Percentiles rank a stretch among this genome's conserved stretches.
Conservation (phyloP, 176 grass and related monocot species). For the Dactylis glomerata region DNA sequence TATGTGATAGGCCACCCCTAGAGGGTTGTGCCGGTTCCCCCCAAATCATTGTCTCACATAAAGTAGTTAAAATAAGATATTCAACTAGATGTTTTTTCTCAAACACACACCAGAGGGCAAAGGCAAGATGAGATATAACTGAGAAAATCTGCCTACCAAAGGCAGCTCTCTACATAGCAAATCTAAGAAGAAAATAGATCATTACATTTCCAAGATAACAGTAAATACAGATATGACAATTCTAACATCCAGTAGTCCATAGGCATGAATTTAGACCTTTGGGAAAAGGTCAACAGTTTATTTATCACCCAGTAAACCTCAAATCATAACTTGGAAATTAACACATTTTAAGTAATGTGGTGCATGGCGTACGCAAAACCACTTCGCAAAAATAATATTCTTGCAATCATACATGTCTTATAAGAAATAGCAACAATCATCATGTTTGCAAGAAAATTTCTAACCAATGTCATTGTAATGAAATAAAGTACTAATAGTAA, state of each 20-base stretch:
- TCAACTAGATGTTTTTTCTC: too few relatives aligned
- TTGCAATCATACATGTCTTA: background rate
- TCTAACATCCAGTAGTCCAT: background rate
- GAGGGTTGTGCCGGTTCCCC: too few relatives aligned
- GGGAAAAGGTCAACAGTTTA: background rate
- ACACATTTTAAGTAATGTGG: background rate
- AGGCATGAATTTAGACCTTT: background rate
- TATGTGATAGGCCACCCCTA: too few relatives aligned
- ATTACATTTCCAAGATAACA: background rate
- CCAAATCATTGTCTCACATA: too few relatives aligned
- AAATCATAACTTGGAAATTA: background rate
- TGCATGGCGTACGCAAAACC: too few relatives aligned
- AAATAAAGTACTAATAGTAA: background rate
- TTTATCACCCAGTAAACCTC: background rate
- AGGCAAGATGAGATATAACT: too few relatives aligned
- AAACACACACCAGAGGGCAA: too few relatives aligned
- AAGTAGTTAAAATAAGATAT: background rate
- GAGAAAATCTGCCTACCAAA: background rate
- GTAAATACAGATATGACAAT: background rate
- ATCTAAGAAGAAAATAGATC: background rate
- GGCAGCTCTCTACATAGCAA: background rate
- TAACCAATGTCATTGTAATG: background rate
- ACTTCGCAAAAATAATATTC: background rate
- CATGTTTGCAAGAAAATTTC: background rate
- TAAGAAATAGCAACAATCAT: background rate